Evolutionary conservation across 192 early-diverging fungal species (phyloP).

Genomic region (Phycomyces blakesleeanus): DNA sequence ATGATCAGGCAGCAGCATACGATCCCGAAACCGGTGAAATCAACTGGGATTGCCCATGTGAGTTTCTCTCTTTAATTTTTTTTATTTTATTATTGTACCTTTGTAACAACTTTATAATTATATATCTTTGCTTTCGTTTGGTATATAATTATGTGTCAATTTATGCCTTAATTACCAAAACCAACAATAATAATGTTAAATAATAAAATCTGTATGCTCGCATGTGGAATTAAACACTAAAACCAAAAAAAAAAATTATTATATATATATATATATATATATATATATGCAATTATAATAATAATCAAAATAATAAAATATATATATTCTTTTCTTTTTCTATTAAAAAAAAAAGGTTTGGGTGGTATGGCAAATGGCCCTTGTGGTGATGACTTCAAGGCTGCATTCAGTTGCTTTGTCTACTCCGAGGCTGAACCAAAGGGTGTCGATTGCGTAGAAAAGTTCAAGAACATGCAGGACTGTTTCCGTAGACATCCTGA

Average conservation of each 20-base stretch:
- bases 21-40: conserved; percentile 84
- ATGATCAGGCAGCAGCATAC: conserved; percentile 44
- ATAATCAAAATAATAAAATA: neutral
- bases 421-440: conserved; percentile 91
- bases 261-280: no score
- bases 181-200: no score
- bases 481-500: conserved; percentile 92
- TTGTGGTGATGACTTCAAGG: conserved; percentile 96
- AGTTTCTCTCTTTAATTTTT: conserved; percentile 6
- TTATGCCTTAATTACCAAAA: no score
- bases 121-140: neutral
- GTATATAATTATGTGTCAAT: neutral
- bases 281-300: neutral
- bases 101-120: neutral
- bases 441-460: conserved; percentile 93
- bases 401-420: conserved; percentile 96
- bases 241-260: no score
- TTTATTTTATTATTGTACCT: neutral
- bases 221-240: no score
- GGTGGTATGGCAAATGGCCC: conserved; percentile 93
- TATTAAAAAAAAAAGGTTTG: conserved; percentile 42
- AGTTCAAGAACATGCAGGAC: conserved; percentile 91
- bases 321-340: no score
- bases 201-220: no score
- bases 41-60: conserved; percentile 96